These are phyloP conservation scores for Arxiozyma bovina DNA, from an alignment of 1,139 yeast species.

Conservation along the genomic window DNA sequence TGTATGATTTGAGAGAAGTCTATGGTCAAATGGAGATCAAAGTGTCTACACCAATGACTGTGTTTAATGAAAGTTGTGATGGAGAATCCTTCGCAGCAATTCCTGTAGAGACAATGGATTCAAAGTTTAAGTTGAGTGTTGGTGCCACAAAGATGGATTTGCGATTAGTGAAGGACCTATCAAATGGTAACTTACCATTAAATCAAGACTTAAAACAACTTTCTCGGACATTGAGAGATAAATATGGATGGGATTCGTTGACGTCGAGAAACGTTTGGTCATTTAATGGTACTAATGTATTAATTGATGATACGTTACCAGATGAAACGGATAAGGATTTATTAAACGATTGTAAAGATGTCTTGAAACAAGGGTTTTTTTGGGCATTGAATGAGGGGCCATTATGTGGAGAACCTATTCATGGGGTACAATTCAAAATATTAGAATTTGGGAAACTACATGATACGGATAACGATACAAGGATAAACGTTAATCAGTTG, in stretches of 20 bases:
- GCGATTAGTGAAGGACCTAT: conserved; percentile 45
- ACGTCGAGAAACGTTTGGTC: conserved; percentile 80
- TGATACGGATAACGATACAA: conserved; percentile 34
- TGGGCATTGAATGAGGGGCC: conserved; percentile 90
- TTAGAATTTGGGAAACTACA: conserved; percentile 45
- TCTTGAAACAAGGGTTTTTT: conserved; percentile 66
- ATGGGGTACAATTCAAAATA: conserved; percentile 63
- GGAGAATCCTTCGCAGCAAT: conserved; percentile 63
- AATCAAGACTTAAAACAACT: conserved; percentile 15
- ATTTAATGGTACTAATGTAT: conserved; percentile 50
- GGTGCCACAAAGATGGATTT: conserved; percentile 69
- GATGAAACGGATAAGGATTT: conserved; percentile 54
- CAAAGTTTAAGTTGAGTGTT: conserved; percentile 52
- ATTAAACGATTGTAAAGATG: conserved; percentile 40
- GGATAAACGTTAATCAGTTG: conserved; percentile 46
- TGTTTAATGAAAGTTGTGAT: conserved; percentile 68
- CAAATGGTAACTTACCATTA: conserved; percentile 19
- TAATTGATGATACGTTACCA: conserved; percentile 71
- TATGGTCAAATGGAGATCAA: conserved; percentile 63
- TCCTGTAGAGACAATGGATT: conserved; percentile 48
- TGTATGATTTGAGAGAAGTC: conserved; percentile 61
- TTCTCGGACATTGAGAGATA: conserved; percentile 46
- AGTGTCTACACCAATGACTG: conserved; percentile 77
- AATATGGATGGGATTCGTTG: conserved; percentile 73
- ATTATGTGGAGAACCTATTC: conserved; percentile 72